These are phyloP conservation scores for Phytophthora multivora DNA, from an alignment of 352 stramenopile genomes.

Conservation along the genomic window DNA sequence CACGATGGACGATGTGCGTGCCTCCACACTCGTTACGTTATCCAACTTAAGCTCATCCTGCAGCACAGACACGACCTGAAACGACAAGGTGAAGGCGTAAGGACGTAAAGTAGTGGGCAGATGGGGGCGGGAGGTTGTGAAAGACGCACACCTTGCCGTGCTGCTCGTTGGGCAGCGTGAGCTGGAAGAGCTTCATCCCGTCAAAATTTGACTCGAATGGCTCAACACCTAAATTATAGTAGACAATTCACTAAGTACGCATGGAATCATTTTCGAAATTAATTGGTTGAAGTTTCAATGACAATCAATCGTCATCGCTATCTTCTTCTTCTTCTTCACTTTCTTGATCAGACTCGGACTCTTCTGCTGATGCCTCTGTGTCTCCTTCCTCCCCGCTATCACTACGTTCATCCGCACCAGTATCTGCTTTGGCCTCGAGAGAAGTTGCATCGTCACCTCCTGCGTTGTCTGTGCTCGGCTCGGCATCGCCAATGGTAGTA, in stretches of 20 bases:
- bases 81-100: not conserved
- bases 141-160: slow-evolving; percentile 56
- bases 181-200: slow-evolving; percentile 88
- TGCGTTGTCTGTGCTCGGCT: not conserved
- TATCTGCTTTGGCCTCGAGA: slow-evolving; percentile 3
- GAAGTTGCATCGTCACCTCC: slow-evolving; percentile 12
- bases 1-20: slow-evolving; percentile 86
- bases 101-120: not conserved
- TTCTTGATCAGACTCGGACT: slow-evolving; percentile 17
- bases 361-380: slow-evolving; percentile 17
- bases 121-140: not conserved
- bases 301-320: not conserved
- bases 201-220: not conserved
- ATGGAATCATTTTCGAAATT: slow-evolving; percentile 1
- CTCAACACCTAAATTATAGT: not conserved
- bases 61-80: slow-evolving; percentile 72
- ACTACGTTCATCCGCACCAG: slow-evolving; percentile 9
- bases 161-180: slow-evolving; percentile 86
- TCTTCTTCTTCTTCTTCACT: slow-evolving; percentile 16
- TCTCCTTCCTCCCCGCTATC: slow-evolving; percentile 35
- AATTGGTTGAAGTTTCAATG: too few species aligned
- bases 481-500: not conserved
- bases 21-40: slow-evolving; percentile 85
- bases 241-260: slow-evolving; percentile 14
- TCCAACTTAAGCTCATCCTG: slow-evolving; percentile 86